Percentiles rank a stretch among this genome's conserved stretches.
Evolutionary conservation across 2,329 filamentous ascomycete species (phyloP).

Genomic region (Botrytis fabae): DNA sequence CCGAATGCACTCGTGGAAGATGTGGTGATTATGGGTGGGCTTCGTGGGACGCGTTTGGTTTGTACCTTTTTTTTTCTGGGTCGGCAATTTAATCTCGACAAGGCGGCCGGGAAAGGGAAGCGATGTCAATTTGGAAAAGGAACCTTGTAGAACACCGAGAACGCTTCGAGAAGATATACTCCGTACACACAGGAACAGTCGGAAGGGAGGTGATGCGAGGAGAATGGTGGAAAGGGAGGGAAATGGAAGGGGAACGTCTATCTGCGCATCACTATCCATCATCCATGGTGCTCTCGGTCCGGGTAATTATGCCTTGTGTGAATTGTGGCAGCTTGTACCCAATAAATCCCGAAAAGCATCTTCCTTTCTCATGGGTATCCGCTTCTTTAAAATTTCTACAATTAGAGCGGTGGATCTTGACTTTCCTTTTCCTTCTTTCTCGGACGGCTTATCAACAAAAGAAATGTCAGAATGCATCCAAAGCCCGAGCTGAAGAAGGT

Average conservation of each 20-base stretch:
- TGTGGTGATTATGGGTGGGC: neutral
- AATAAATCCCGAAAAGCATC: neutral
- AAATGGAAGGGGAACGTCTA: too few species aligned
- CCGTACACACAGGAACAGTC: neutral
- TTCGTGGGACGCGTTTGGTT: constrained; percentile 13
- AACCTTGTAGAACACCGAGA: constrained; percentile 6
- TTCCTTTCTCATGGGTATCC: neutral
- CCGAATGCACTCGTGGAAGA: constrained; percentile 14
- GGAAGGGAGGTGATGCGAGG: neutral
- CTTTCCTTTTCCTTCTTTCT: neutral
- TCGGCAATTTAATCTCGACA: constrained; percentile 21
- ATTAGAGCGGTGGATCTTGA: constrained; percentile 5
- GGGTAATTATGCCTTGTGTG: constrained; percentile 10
- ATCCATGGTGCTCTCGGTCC: neutral
- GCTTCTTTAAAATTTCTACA: constrained; percentile 12
- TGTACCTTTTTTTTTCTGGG: constrained; percentile 15
- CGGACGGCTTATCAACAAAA: neutral
- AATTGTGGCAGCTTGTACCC: neutral
- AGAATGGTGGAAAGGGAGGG: neutral
- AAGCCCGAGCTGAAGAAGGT: neutral
- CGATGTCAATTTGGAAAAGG: neutral
- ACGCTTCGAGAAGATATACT: constrained; percentile 1
- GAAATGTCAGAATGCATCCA: neutral
- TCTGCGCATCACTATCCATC: neutral
- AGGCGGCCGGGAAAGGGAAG: constrained; percentile 8